These are phyloP conservation scores for Spizellomyces punctatus DNA, from an alignment of 192 early-diverging fungal genomes.

Conservation along the genomic window DNA sequence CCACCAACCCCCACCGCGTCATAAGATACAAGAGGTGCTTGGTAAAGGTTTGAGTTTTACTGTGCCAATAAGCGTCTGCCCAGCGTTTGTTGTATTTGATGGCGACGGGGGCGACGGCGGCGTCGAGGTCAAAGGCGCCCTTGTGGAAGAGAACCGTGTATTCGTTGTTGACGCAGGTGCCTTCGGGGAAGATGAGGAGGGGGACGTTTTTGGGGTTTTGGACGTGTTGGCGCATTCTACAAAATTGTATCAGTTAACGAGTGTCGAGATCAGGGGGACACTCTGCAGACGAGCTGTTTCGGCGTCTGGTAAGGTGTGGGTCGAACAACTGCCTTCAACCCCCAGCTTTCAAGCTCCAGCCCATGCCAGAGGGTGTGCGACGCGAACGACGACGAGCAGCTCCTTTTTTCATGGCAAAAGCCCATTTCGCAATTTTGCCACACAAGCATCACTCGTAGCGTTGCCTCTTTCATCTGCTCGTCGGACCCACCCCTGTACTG, in stretches of 20 bases:
- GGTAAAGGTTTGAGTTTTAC: constrained; percentile 53
- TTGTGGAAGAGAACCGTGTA: constrained; percentile 64
- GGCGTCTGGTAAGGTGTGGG: too few relatives aligned
- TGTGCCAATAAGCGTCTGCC: constrained; percentile 62
- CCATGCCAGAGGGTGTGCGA: too few relatives aligned
- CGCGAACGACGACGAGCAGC: neutral
- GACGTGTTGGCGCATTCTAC: constrained; percentile 52
- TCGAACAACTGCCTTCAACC: too few relatives aligned
- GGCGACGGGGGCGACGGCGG: constrained; percentile 52
- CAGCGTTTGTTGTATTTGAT: constrained; percentile 58
- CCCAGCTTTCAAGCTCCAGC: too few relatives aligned
- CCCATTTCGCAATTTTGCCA: too few relatives aligned
- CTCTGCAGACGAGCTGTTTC: constrained; percentile 2
- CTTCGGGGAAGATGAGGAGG: constrained; percentile 60
- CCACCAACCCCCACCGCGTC: constrained; percentile 59
- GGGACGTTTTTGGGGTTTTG: constrained; percentile 41
- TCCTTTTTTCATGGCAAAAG: too few relatives aligned
- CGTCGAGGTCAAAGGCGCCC: constrained; percentile 60
- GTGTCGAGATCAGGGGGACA: too few relatives aligned
- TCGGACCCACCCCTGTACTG: too few relatives aligned
- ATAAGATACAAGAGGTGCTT: constrained; percentile 60
- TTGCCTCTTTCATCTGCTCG: too few relatives aligned
- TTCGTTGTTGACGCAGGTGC: constrained; percentile 62
- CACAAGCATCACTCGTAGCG: too few relatives aligned
- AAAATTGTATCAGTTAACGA: too few relatives aligned